Conservation (phyloP, 176 grass and related monocot species). For the Ananas comosus region DNA sequence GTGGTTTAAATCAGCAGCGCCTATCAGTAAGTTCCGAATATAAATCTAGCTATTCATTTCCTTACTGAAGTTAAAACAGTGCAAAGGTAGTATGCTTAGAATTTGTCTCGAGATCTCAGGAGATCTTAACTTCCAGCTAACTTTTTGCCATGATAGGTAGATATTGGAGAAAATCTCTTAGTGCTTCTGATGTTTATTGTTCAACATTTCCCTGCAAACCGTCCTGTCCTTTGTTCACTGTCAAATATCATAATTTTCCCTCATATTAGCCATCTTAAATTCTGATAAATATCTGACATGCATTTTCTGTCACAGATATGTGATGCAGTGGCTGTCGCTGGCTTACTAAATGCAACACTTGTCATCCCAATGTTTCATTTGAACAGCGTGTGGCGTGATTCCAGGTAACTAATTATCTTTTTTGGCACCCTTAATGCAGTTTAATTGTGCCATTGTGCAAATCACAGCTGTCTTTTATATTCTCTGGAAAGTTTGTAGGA, state of each 20-base stretch:
- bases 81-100: not conserved
- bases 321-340: conserved; percentile 80
- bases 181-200: no score
- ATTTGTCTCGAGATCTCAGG: not conserved
- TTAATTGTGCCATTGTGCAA: conserved; percentile 6
- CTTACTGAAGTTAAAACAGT: not conserved
- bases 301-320: conserved; percentile 63
- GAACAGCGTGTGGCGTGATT: conserved; percentile 96
- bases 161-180: no score
- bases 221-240: no score
- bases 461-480: conserved; percentile 7
- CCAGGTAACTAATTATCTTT: conserved; percentile 47
- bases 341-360: conserved; percentile 91
- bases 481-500: not conserved
- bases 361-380: conserved; percentile 80
- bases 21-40: conserved; percentile 66
- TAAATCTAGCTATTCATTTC: not conserved
- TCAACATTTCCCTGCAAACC: no score
- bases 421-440: not conserved
- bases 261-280: no score
- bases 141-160: no score
- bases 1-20: conserved; percentile 88
- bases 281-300: conserved; percentile 19
- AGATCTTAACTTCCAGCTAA: not conserved
- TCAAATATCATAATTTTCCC: no score